Evolutionary conservation across 2,329 filamentous ascomycete species (phyloP), one percentile per base, ranked within the genome.

Genomic region (Penicillium sclerotiorum): DNA sequence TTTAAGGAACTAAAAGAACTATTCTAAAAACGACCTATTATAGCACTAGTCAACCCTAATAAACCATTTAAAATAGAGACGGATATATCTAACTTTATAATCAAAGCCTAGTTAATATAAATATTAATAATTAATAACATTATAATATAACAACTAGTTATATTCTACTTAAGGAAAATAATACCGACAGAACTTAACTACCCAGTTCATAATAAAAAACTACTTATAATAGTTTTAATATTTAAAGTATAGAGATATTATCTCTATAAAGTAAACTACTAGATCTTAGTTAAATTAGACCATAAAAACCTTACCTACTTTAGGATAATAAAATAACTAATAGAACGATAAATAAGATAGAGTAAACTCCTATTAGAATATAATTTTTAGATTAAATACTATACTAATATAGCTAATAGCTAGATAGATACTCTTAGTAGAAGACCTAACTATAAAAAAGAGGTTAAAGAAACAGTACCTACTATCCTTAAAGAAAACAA

Each of bases 221-320:
- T 44, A 18, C 30, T 44, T 17, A 21, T 18, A 8, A 44, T 44
- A 23, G 8, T 44, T 5, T 15, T 15, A 15, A 18, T 12, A 36
- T 44, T 44, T 4, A 44, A 44, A 20, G 18, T 23, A 2, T 25
- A 32, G 5, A 53, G 30, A 43, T n/a, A n/a, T 35, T 49, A 47
- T 8, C 23, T 35, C 22, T 13, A 45, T 21, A 17, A n/a, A 47
- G 27, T 11, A 39, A 33, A 28, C 8, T 30, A 50, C 15, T 12
- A 35, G 20, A 18, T 50, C 2, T 20, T 41, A 1, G 11, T 50
- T 6, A 50, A 46, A 28, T 42, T 15, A 38, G 37, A 50, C n/a
- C 22, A 50, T 25, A 47, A 40, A 11, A 47, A 47, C 6, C 44
- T 47, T 4, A 47, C 9, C 13, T 47, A 30, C 27, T 47, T 47